Evolutionary conservation across 2,329 filamentous ascomycete species (phyloP).

Genomic region (Didymella exigua): DNA sequence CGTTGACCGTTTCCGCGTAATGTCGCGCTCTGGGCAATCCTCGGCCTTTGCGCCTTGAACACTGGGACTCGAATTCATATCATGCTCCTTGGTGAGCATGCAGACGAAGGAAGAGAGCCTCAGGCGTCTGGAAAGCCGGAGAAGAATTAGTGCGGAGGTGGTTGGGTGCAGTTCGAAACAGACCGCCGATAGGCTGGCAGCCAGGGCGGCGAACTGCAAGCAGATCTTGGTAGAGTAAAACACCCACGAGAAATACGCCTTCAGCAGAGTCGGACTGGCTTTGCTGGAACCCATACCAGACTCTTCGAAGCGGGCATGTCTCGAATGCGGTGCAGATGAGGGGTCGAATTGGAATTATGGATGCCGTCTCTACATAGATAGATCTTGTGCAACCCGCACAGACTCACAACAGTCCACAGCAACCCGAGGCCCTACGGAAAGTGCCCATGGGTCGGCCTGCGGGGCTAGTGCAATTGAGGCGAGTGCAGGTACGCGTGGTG

Average conservation of each 20-base stretch:
- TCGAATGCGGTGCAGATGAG: constrained; percentile 20
- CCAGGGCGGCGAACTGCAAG: constrained; percentile 35
- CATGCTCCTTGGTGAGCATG: constrained; percentile 29
- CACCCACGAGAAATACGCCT: constrained; percentile 39
- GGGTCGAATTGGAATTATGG: constrained; percentile 8
- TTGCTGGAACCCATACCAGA: constrained; percentile 43
- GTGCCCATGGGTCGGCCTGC: constrained; percentile 27
- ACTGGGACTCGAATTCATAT: constrained; percentile 29
- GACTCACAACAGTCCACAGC: constrained; percentile 22
- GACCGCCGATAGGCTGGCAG: constrained; percentile 36
- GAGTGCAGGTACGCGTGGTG: constrained; percentile 5
- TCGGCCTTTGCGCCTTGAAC: constrained; percentile 25
- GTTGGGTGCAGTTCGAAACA: constrained; percentile 42
- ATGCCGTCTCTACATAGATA: too few relatives aligned
- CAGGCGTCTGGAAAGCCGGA: constrained; percentile 43
- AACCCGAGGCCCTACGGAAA: constrained; percentile 17
- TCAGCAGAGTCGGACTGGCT: constrained; percentile 35
- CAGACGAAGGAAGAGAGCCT: constrained; percentile 31
- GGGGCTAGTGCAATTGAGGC: constrained; percentile 19
- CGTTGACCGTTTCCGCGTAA: too few relatives aligned
- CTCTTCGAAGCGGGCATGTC: constrained; percentile 37
- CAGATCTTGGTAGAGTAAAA: constrained; percentile 23
- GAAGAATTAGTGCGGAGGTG: constrained; percentile 41
- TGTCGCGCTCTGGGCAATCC: constrained; percentile 37
- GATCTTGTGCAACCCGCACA: constrained; percentile 18